Conservation (phyloP, 2,329 filamentous ascomycete genomes). For the Elsinoe perseae region DNA sequence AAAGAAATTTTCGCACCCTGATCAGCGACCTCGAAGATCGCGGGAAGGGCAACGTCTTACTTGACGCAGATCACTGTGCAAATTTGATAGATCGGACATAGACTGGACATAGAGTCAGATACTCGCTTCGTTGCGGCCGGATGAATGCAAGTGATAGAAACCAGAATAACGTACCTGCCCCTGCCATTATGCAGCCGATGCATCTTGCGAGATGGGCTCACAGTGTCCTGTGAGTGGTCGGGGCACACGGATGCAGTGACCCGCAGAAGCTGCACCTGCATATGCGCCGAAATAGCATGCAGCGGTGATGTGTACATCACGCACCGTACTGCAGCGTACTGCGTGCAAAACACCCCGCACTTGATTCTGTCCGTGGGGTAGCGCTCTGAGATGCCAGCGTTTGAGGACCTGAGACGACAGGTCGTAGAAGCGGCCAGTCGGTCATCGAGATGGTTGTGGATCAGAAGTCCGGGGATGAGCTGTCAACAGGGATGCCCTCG, state of each 20-base stretch:
- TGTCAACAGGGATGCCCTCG: not conserved
- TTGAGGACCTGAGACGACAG: not conserved
- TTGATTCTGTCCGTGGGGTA: not conserved
- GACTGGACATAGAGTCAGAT: not conserved
- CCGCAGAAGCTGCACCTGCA: not conserved
- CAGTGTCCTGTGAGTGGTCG: not conserved
- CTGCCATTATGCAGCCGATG: not conserved
- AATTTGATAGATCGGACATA: not conserved
- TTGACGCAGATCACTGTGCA: not conserved
- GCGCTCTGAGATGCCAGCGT: not conserved
- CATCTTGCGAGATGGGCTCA: not conserved
- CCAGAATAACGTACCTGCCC: not conserved
- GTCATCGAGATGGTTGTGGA: not conserved
- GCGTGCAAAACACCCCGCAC: not conserved
- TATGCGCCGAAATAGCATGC: not conserved
- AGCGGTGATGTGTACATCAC: not conserved
- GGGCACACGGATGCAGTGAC: not conserved
- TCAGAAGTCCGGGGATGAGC: not conserved
- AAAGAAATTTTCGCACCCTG: not conserved
- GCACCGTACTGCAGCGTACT: not conserved
- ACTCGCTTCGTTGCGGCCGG: not conserved
- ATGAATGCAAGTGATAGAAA: not conserved
- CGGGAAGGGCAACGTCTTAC: not conserved
- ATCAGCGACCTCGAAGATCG: not conserved
- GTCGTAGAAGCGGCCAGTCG: not conserved